A percentile compares a stretch with the other conserved stretches of the same genome.
These are phyloP conservation scores for Phytophthora idaei DNA, from an alignment of 352 stramenopile species.

Conservation along the genomic window DNA sequence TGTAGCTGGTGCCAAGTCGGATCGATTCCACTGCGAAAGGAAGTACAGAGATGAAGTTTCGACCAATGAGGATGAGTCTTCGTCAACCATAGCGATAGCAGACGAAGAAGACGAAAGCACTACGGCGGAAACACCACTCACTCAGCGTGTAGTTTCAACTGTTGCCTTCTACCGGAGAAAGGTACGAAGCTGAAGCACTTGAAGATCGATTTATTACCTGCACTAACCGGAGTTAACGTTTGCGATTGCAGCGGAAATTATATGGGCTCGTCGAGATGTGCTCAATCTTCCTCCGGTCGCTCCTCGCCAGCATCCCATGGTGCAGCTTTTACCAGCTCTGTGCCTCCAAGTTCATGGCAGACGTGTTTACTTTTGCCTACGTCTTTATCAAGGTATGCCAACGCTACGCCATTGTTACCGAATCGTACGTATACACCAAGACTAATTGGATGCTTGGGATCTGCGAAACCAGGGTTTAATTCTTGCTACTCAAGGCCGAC, in stretches of 20 bases:
- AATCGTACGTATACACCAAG: neutral
- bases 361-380: conserved; percentile 80
- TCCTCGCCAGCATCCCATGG: conserved; percentile 69
- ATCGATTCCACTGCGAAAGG: conserved; percentile 38
- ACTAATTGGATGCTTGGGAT: conserved; percentile 4
- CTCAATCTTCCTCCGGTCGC: conserved; percentile 71
- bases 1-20: conserved; percentile 53
- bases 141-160: conserved; percentile 37
- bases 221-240: conserved; percentile 1
- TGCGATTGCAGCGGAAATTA: conserved; percentile 57
- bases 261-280: conserved; percentile 79
- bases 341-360: conserved; percentile 72
- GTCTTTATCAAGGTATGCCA: conserved; percentile 73
- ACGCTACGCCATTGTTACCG: neutral
- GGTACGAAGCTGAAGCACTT: conserved; percentile 34
- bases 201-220: neutral
- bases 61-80: conserved; percentile 6
- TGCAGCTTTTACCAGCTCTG: conserved; percentile 82
- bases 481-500: conserved; percentile 56
- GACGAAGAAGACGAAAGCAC: conserved; percentile 13
- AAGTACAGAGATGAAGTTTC: conserved; percentile 16
- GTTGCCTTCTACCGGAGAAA: conserved; percentile 75
- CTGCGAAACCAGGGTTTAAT: conserved; percentile 50
- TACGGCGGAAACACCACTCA: conserved; percentile 16
- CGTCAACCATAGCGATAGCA: neutral